Evolutionary conservation across 2,329 filamentous ascomycete species (phyloP).

Genomic region (Fusarium kyushuense): DNA sequence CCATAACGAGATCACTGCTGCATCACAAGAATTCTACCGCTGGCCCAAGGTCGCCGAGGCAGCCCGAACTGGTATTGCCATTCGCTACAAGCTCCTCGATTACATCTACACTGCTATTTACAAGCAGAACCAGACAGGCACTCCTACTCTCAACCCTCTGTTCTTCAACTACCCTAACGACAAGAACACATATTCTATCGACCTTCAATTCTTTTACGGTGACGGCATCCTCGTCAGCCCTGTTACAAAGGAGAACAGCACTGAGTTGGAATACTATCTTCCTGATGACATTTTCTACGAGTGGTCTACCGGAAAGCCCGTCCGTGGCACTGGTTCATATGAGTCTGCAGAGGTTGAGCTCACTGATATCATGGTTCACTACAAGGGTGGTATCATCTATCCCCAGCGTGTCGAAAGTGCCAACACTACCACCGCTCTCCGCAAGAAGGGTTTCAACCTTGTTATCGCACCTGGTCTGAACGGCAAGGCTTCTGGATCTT

Average conservation of each 20-base stretch:
- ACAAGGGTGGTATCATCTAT: constrained; percentile 72
- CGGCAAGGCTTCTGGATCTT: constrained; percentile 71
- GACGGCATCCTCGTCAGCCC: constrained; percentile 60
- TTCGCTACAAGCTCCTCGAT: constrained; percentile 77
- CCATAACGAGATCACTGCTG: constrained; percentile 63
- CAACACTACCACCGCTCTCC: constrained; percentile 72
- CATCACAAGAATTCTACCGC: constrained; percentile 73
- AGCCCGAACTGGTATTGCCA: constrained; percentile 74
- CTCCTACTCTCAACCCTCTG: constrained; percentile 74
- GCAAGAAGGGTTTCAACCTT: constrained; percentile 75
- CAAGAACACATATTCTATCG: constrained; percentile 56
- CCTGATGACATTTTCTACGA: constrained; percentile 64
- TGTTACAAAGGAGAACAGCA: constrained; percentile 58
- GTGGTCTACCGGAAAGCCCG: constrained; percentile 59
- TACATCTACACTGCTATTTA: constrained; percentile 80
- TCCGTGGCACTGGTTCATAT: constrained; percentile 53
- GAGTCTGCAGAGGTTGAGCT: constrained; percentile 52
- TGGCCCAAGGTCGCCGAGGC: constrained; percentile 72
- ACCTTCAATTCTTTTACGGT: constrained; percentile 64
- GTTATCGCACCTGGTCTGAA: constrained; percentile 72
- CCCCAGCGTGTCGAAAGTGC: constrained; percentile 66
- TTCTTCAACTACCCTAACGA: constrained; percentile 75
- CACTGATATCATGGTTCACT: constrained; percentile 72
- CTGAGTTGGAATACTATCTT: constrained; percentile 59
- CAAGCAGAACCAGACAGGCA: constrained; percentile 69